A percentile compares a stretch with the other conserved stretches of the same genome.
These are phyloP conservation scores for Vicia faba DNA, from an alignment of 306 rosid species.

Conservation along the genomic window DNA sequence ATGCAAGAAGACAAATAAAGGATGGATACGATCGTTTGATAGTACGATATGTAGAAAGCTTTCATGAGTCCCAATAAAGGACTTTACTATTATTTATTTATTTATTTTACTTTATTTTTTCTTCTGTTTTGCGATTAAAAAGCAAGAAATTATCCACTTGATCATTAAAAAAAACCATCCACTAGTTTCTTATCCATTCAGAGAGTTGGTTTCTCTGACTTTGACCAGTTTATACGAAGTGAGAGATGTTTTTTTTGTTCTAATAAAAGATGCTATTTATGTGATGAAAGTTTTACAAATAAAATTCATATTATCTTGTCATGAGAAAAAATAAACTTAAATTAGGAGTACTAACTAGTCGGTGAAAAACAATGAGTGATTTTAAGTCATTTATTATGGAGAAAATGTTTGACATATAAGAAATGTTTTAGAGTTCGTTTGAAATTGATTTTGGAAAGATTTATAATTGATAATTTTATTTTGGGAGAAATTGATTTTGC, in stretches of 20 bases:
- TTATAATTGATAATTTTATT: no score
- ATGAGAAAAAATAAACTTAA: background rate
- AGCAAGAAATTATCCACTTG: conserved; percentile 40
- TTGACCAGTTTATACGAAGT: conserved; percentile 54
- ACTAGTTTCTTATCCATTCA: conserved; percentile 43
- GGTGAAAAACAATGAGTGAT: background rate
- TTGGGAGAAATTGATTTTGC: no score
- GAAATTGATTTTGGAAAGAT: no score
- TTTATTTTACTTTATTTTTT: conserved; percentile 41
- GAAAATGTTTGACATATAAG: no score
- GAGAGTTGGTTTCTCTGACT: conserved; percentile 59
- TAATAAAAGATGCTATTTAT: conserved; percentile 32
- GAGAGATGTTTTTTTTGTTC: conserved; percentile 31
- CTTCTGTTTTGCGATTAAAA: conserved; percentile 40
- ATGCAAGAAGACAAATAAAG: background rate
- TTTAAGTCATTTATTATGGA: no score
- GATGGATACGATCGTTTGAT: conserved; percentile 9
- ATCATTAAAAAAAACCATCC: conserved; percentile 20
- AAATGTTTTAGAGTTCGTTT: no score
- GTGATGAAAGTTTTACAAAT: conserved; percentile 6
- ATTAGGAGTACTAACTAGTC: background rate
- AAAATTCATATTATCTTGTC: background rate
- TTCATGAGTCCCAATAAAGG: conserved; percentile 79
- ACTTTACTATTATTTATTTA: background rate
- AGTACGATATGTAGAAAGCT: conserved; percentile 34